Base-by-base conservation (phyloP, 257 asterid genomes). In the Thymus quinquecostatus region DNA sequence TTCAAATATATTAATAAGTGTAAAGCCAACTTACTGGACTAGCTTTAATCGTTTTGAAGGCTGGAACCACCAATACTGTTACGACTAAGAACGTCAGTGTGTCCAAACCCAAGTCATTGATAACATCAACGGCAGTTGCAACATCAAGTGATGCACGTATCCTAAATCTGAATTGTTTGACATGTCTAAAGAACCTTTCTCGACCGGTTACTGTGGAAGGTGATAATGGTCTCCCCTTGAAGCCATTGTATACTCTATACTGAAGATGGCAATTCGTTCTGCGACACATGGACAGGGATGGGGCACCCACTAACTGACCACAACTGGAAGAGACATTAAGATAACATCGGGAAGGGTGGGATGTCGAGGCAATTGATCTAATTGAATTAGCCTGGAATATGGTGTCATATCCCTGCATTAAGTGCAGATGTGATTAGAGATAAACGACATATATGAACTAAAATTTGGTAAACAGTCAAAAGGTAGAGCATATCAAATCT, bases 11-110 rank as follows among this genome's bases (percentile, higher is more conserved):
- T 57, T 10, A 56, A n/a, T n/a, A n/a, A n/a, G 3, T 36, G 64
- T 59, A 56, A 83, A 58, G 59, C 69, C 14, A 74, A 84, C 97
- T 88, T 86, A 95, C 99, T 51, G 99, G 98, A 86, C 99, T 95
- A 71, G 99, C 93, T 89, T 86, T 91, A 75, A 95, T 85, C 82
- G 8, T 74, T 79, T 76, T 92, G 82, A 95, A 92, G 80, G 86
- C 96, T 68, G 99, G 99, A 83, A 95, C 95, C 81, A 95, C 88
- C 81, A 92, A 51, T 49, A 95, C 99, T 68, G 97, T 95, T 36
- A 95, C 99, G 44, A 74, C 96, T 83, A 95, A 82, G 86, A 95
- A 92, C 50, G 99, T 95, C 64, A 95, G 79, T 14, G 99, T 89
- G 82, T 95, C 99, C 80, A 89, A 41, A 64, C 98, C 99, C 78